phyloP scores from a whole-genome alignment of 2,329 filamentous ascomycete species.

The Fusarium albosuccineum region DNA sequence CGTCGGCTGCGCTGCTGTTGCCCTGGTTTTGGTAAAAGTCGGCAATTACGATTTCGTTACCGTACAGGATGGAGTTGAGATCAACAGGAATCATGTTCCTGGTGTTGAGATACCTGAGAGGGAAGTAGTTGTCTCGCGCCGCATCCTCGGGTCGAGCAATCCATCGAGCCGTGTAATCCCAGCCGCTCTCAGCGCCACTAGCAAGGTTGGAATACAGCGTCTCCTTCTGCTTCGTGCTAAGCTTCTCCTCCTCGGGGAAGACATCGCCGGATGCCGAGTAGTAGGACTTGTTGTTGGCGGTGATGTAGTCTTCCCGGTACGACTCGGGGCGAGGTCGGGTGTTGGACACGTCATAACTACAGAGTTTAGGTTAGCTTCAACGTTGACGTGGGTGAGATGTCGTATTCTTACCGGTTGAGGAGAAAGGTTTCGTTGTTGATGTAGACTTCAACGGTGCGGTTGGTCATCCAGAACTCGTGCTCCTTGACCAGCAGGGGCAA shows the following conservation, averaged over 20 bases:
- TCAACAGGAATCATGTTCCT: constrained; percentile 72
- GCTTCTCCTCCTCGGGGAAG: constrained; percentile 64
- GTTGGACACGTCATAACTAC: constrained; percentile 70
- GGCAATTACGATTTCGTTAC: constrained; percentile 72
- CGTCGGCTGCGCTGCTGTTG: constrained; percentile 61
- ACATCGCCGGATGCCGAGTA: constrained; percentile 69
- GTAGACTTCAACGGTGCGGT: constrained; percentile 69
- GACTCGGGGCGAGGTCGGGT: constrained; percentile 77
- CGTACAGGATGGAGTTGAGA: constrained; percentile 76
- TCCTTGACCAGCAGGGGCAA: constrained; percentile 73
- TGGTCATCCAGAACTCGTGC: constrained; percentile 72
- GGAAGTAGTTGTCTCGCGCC: constrained; percentile 72
- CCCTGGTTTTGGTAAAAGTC: constrained; percentile 65
- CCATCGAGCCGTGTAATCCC: constrained; percentile 74
- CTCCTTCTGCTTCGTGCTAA: constrained; percentile 66
- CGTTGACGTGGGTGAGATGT: neutral
- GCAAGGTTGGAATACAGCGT: constrained; percentile 73
- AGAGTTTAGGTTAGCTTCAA: constrained; percentile 28
- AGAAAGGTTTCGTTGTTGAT: constrained; percentile 62
- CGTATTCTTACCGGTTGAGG: constrained; percentile 65
- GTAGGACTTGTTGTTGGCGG: constrained; percentile 75
- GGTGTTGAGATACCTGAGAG: constrained; percentile 73
- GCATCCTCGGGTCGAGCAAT: constrained; percentile 69
- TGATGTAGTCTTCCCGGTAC: constrained; percentile 74
- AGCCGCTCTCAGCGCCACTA: constrained; percentile 74